These are phyloP conservation scores for Trichophyton simii DNA, from an alignment of 2,329 filamentous ascomycete species.

Conservation along the genomic window DNA sequence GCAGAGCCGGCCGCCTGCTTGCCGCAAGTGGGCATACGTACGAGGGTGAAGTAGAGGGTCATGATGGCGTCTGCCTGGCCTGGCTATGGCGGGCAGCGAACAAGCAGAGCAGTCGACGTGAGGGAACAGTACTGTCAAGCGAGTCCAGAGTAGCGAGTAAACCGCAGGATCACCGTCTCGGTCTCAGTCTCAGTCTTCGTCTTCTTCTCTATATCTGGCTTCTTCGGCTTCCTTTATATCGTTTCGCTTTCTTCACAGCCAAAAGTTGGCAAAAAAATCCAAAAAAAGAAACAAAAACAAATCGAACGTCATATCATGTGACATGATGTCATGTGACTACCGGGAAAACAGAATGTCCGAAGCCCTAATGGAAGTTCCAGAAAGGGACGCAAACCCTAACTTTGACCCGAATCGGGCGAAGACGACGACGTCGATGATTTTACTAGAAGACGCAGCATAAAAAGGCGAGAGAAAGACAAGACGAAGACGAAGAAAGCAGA, in stretches of 20 bases:
- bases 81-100: neutral
- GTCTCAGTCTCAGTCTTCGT: neutral
- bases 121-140: neutral
- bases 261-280: neutral
- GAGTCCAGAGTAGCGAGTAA: neutral
- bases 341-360: neutral
- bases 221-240: neutral
- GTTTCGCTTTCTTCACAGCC: neutral
- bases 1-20: neutral
- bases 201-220: neutral
- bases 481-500: neutral
- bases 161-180: neutral
- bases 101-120: neutral
- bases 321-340: neutral
- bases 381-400: neutral
- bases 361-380: neutral
- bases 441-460: neutral
- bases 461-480: neutral
- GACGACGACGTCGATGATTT: neutral
- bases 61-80: conserved; percentile 32
- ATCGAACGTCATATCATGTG: conserved; percentile 2
- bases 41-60: conserved; percentile 58
- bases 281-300: neutral
- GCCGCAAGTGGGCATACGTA: conserved; percentile 29
- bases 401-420: neutral